These are phyloP conservation scores for Xylariaceae sp. DNA, from an alignment of 2,329 filamentous ascomycete species.

Conservation along the genomic window DNA sequence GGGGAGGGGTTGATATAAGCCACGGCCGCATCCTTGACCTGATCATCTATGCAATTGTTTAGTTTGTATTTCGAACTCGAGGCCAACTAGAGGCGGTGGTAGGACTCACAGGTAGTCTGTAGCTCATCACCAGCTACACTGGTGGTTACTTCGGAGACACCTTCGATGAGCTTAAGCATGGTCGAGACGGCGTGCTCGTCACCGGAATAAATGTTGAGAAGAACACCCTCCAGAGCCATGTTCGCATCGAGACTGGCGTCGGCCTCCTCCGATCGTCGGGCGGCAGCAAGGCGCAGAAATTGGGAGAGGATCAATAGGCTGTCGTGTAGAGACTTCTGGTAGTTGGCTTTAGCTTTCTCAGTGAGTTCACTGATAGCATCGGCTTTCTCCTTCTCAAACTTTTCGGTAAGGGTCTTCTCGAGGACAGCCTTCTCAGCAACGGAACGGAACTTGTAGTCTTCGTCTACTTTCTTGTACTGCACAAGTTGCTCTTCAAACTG, in stretches of 20 bases:
- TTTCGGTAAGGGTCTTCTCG: constrained; percentile 51
- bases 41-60: constrained; percentile 41
- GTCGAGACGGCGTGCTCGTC: constrained; percentile 68
- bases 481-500: constrained; percentile 68
- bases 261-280: constrained; percentile 64
- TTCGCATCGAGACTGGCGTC: constrained; percentile 64
- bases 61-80: constrained; percentile 7
- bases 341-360: constrained; percentile 49
- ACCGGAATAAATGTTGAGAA: constrained; percentile 73
- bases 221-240: constrained; percentile 72
- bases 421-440: constrained; percentile 53
- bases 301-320: constrained; percentile 68
- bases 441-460: constrained; percentile 61
- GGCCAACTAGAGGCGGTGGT: background rate
- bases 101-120: constrained; percentile 63
- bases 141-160: constrained; percentile 59
- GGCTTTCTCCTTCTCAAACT: constrained; percentile 48
- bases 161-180: constrained; percentile 72
- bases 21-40: constrained; percentile 51
- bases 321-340: constrained; percentile 53
- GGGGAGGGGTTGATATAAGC: constrained; percentile 42
- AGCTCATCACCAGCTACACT: constrained; percentile 61
- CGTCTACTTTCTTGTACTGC: constrained; percentile 69
- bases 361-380: constrained; percentile 49
- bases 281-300: constrained; percentile 73